These are phyloP conservation scores for Glycine latifolia DNA, from an alignment of 306 rosid species.

Conservation along the genomic window DNA sequence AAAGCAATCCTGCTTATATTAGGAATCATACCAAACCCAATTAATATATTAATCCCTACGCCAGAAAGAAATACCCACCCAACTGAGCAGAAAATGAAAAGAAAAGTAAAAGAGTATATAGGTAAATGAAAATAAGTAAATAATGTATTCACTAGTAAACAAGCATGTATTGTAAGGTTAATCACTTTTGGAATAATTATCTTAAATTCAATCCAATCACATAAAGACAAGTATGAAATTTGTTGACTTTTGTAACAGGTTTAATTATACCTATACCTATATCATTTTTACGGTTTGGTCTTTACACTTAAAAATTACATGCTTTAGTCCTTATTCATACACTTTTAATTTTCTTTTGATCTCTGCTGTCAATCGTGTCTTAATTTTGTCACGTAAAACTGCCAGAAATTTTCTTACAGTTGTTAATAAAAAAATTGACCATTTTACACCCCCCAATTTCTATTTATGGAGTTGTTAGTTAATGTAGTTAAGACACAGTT, in stretches of 20 bases:
- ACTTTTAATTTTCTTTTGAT: not conserved
- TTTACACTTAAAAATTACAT: too few relatives aligned
- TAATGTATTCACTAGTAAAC: not conserved
- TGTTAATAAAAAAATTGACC: too few relatives aligned
- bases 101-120: not conserved
- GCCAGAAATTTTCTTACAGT: not conserved
- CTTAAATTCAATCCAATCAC: not conserved
- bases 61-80: not conserved
- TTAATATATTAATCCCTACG: not conserved
- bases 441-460: too few relatives aligned
- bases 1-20: not conserved
- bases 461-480: not conserved
- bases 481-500: not conserved
- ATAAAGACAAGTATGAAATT: not conserved
- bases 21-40: constrained; percentile 10
- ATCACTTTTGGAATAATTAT: not conserved
- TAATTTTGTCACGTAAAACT: not conserved
- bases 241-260: too few relatives aligned
- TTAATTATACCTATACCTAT: too few relatives aligned
- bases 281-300: too few relatives aligned
- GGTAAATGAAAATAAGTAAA: not conserved
- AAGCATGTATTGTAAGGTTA: not conserved
- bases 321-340: too few relatives aligned
- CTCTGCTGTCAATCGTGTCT: not conserved
- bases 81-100: not conserved